Base-by-base conservation (phyloP, 306 rosid genomes). In the Lithocarpus polystachyus region DNA sequence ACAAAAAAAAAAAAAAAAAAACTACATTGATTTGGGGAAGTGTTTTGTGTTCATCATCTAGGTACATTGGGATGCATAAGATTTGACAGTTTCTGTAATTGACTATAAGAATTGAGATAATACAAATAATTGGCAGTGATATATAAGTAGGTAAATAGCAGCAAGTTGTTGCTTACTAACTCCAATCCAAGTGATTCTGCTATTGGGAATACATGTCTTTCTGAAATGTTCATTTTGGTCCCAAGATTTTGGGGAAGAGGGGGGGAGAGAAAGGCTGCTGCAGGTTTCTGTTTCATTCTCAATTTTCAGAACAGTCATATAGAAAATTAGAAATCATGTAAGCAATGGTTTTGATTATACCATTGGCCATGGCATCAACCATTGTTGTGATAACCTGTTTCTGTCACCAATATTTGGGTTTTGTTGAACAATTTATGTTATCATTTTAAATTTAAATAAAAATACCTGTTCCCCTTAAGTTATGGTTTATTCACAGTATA, bases 261-360 rank as follows among this genome's bases (percentile, higher is more conserved):
- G 2, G 8, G 40, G 40, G 0, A 1, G 9, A 6, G 43, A 6
- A 6, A 35, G 43, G 43, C 2, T 35, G 9, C 9, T 26, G 68
- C 10, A 1, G 6, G 6, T 62, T 9, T 62, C 2, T 8, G 5
- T 26, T 62, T 28, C 3, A 17, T 14, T 61, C n/a, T 13, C 15
- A 4, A 2, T 61, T 14, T 20, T 59, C 1, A 43, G 55, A 6
- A 6, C 9, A 19, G 23, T 76, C 15, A 2, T 45, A 53, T 43
- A 11, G 53, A 75, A 51, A 74, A 35, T 6, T 6, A 35, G 2
- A 35, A 37, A 7, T 13, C 40, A 18, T 40, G n/a, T 5, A 26
- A 48, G 52, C 61, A 55, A 8, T 81, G 76, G 52, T 15, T 82
- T 71, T 60, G 26, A 59, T 82, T 1, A 33, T 7, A 56, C 33